Evolutionary conservation across 306 rosid species (phyloP), one percentile per base, ranked within the genome.

Genomic region (barrel medic (Medicago truncatula)): DNA sequence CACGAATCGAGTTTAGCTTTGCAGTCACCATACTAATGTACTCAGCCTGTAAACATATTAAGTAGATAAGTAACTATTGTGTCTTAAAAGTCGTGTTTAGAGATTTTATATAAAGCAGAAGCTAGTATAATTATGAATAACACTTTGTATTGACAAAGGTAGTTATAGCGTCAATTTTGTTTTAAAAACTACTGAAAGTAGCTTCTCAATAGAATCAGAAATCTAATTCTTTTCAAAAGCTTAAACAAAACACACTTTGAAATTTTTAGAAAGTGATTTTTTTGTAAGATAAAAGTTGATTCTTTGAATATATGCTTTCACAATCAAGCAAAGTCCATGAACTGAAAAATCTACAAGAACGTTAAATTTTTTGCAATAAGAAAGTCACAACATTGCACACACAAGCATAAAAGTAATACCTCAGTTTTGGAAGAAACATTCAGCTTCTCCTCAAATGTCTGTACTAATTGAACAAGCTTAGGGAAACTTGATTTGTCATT

Each of bases 351-450:
- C 9, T 23, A 23, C 16, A 54, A 34, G 67, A 41, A 64, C 7
- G 38, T 5, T 41, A 44, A 23, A 53, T 28, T 20, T 1, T 73
- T 18, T 36, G 16, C 28, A 4, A 58, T 20, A 44, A 3, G 15
- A 12, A 67, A 54, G n/a, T 11, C 44, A 16, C 44, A 23, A 23
- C 17, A 57, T 57, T 69, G 14, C 38, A 25, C 21, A 76, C 9
- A 40, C 3, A 57, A 28, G 3, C 40, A 7, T 60, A 14, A 60
- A 59, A 31, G 14, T 56, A 65, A 83, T 70, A 83, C 86, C 86
- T 79, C 78, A 70, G 49, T 23, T 53, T 25, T 56, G 9, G 81
- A 65, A 43, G 44, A 13, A 53, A 8, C 36, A 63, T 34, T 1
- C 10, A 9, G 47, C 16, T 17, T 38, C 52, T 8, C 61, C 60